These are phyloP conservation scores for Heritiera fomes DNA, from an alignment of 345 rosid species.

Conservation along the genomic window DNA sequence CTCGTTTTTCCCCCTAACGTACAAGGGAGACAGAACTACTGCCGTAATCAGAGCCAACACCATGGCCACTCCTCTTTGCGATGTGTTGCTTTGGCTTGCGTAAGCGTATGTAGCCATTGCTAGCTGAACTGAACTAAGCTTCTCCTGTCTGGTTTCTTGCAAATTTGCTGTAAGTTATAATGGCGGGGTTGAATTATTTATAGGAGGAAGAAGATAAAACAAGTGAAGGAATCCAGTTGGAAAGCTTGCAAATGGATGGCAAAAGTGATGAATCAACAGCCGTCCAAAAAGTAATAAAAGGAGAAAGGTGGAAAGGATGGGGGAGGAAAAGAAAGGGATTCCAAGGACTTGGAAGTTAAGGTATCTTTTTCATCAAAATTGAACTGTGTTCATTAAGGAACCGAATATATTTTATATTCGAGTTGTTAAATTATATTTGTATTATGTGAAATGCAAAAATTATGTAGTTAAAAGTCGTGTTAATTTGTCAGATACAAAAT, in stretches of 20 bases:
- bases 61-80: constrained; percentile 62
- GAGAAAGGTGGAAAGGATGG: no score
- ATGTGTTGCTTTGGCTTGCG: constrained; percentile 28
- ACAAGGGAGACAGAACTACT: constrained; percentile 49
- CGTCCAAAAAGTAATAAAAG: no score
- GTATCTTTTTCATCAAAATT: no score
- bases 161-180: no score
- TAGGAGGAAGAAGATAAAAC: constrained; percentile 19
- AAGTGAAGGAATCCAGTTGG: constrained; percentile 38
- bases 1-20: constrained; percentile 30
- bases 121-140: background rate
- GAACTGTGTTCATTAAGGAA: no score
- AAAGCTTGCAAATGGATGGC: constrained; percentile 28
- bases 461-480: no score
- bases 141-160: background rate
- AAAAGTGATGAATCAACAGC: constrained; percentile 7
- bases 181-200: constrained; percentile 26
- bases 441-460: no score
- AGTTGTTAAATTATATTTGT: no score
- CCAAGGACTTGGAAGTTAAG: no score
- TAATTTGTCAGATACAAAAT: no score
- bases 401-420: no score
- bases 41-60: constrained; percentile 55
- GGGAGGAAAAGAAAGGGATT: no score
- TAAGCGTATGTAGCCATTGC: constrained; percentile 35